A percentile compares a stretch with the other conserved stretches of the same genome.
Evolutionary conservation across 768 basidiomycete species (phyloP).

Genomic region (Russula emetica): DNA sequence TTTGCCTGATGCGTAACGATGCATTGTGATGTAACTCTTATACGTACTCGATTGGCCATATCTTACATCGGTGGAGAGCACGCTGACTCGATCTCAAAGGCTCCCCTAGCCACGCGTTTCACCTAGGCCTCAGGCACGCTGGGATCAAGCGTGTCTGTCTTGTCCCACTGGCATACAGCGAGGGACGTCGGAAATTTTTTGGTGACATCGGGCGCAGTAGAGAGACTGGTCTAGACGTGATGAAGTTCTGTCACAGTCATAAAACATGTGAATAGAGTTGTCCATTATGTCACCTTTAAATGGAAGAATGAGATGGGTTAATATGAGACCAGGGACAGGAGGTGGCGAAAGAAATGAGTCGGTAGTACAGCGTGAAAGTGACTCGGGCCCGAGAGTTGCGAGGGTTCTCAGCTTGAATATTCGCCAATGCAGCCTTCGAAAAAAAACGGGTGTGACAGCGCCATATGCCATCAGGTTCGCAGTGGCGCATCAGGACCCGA

Average conservation of each 20-base stretch:
- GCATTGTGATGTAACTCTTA: slow-evolving; percentile 6
- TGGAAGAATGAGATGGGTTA: too few relatives aligned
- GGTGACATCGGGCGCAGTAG: slow-evolving; percentile 1
- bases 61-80: slow-evolving; percentile 18
- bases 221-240: not conserved
- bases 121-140: slow-evolving; percentile 10
- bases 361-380: not conserved
- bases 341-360: slow-evolving; percentile 21
- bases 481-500: not conserved
- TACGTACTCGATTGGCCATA: slow-evolving; percentile 4
- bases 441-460: not conserved
- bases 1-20: not conserved
- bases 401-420: not conserved
- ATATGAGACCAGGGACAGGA: not conserved
- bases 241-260: not conserved
- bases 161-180: too few relatives aligned
- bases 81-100: too few relatives aligned
- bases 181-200: not conserved
- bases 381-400: not conserved
- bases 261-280: not conserved
- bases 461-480: not conserved
- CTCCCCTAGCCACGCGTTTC: not conserved
- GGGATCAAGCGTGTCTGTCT: not conserved
- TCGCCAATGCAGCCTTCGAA: not conserved
- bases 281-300: slow-evolving; percentile 5